These are phyloP conservation scores for Quercus glauca DNA, from an alignment of 306 rosid genomes.

Conservation along the genomic window DNA sequence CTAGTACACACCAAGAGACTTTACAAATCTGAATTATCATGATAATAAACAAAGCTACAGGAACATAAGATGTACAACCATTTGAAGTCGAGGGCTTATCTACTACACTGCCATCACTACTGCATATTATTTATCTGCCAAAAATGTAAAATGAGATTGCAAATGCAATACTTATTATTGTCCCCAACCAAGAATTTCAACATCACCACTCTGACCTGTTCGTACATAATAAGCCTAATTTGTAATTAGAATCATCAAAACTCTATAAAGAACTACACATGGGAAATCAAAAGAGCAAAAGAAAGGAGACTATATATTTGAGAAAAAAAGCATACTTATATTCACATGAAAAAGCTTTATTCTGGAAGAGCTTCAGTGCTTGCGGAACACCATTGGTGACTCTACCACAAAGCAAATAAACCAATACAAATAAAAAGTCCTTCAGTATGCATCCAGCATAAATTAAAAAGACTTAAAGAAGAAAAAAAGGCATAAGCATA, in stretches of 20 bases:
- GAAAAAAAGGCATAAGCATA: slow-evolving; percentile 1
- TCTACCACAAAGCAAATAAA: slow-evolving; percentile 38
- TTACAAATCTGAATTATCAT: not conserved
- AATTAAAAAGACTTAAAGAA: slow-evolving; percentile 5
- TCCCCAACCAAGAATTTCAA: not conserved
- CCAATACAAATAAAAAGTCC: slow-evolving; percentile 10
- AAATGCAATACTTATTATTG: not conserved
- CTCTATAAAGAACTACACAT: not conserved
- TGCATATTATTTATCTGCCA: not conserved
- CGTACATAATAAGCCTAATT: not conserved
- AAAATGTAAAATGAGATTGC: not conserved
- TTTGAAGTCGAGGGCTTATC: not conserved
- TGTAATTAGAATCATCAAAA: not conserved
- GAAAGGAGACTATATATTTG: slow-evolving; percentile 7
- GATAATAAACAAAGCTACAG: not conserved
- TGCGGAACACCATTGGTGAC: slow-evolving; percentile 83
- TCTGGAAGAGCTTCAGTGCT: slow-evolving; percentile 73
- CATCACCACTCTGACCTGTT: not conserved
- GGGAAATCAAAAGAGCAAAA: not conserved
- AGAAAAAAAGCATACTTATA: slow-evolving; percentile 57
- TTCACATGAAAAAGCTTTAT: slow-evolving; percentile 88
- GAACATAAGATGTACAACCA: not conserved
- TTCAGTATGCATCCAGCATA: slow-evolving; percentile 12
- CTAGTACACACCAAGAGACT: too few species aligned
- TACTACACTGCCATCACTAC: not conserved